Percentiles rank a stretch among this genome's conserved stretches.
Evolutionary conservation across 2,329 filamentous ascomycete genomes (phyloP).

Genomic region (Achaetomium macrosporum): DNA sequence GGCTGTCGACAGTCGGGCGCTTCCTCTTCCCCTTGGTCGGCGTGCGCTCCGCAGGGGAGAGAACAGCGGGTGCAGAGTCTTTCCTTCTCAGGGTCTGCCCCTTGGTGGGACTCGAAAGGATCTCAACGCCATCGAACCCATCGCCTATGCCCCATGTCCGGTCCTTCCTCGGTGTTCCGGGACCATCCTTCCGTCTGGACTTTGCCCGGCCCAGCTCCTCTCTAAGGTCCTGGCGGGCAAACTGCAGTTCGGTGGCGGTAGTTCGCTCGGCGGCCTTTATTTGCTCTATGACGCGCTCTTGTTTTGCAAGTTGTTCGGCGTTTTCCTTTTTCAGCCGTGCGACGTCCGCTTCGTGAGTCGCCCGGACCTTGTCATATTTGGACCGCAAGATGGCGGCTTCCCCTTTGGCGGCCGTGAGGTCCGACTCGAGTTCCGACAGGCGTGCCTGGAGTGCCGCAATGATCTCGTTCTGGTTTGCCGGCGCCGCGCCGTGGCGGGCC

Average conservation of each 20-base stretch:
- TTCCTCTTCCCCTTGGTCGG: conserved; percentile 69
- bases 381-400: conserved; percentile 70
- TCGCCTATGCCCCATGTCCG: conserved; percentile 59
- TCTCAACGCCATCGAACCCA: conserved; percentile 67
- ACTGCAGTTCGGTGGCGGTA: conserved; percentile 63
- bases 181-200: conserved; percentile 38
- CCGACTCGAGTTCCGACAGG: conserved; percentile 47
- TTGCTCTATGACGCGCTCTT: conserved; percentile 58
- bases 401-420: conserved; percentile 59
- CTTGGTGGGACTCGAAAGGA: conserved; percentile 49
- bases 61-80: conserved; percentile 39
- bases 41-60: conserved; percentile 45
- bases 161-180: conserved; percentile 54
- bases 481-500: conserved; percentile 20
- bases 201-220: conserved; percentile 49
- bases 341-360: conserved; percentile 59
- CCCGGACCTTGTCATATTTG: conserved; percentile 57
- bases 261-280: conserved; percentile 60
- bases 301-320: conserved; percentile 57
- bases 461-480: conserved; percentile 32
- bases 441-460: conserved; percentile 46
- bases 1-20: conserved; percentile 59
- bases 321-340: conserved; percentile 56
- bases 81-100: conserved; percentile 36
- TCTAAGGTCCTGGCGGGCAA: conserved; percentile 64